Percentiles rank a stretch among this genome's conserved stretches.
These are phyloP conservation scores for Paecilomyces sp. DNA, from an alignment of 2,329 filamentous ascomycete genomes.

Conservation along the genomic window DNA sequence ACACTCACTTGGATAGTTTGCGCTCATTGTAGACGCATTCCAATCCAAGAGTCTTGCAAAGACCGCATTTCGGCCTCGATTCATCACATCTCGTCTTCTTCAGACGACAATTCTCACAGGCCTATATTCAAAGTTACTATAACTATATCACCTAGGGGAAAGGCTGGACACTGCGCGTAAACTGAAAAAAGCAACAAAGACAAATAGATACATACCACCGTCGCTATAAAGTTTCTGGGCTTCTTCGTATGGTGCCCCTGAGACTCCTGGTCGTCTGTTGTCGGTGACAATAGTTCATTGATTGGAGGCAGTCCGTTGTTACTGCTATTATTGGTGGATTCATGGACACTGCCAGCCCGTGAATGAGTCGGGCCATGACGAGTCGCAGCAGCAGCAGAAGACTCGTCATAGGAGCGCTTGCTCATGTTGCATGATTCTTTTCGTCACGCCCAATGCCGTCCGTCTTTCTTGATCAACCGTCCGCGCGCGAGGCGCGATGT, in stretches of 20 bases:
- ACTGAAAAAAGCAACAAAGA: neutral
- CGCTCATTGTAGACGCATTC: constrained; percentile 48
- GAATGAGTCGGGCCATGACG: constrained; percentile 11
- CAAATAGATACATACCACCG: constrained; percentile 20
- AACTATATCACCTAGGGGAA: neutral
- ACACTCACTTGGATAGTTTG: constrained; percentile 44
- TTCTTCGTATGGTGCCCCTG: constrained; percentile 21
- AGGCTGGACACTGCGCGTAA: neutral
- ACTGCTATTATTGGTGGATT: constrained; percentile 13
- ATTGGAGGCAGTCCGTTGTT: constrained; percentile 21
- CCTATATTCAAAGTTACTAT: constrained; percentile 23
- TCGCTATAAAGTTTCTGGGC: constrained; percentile 33
- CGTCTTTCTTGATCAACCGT: neutral
- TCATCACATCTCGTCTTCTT: constrained; percentile 52
- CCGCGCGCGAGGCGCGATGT: neutral
- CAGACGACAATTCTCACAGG: constrained; percentile 47
- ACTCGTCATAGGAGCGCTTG: constrained; percentile 29
- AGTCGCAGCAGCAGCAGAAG: constrained; percentile 8
- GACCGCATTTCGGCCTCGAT: constrained; percentile 45
- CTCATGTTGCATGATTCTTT: constrained; percentile 24
- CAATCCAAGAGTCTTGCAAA: constrained; percentile 43
- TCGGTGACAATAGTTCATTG: constrained; percentile 27
- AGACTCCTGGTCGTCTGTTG: constrained; percentile 20
- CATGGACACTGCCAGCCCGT: constrained; percentile 7
- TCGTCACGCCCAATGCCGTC: neutral